Percentiles rank a stretch among this genome's conserved stretches.
Conservation (phyloP, 2,329 filamentous ascomycete species). For the Diaporthe aspalathi region DNA sequence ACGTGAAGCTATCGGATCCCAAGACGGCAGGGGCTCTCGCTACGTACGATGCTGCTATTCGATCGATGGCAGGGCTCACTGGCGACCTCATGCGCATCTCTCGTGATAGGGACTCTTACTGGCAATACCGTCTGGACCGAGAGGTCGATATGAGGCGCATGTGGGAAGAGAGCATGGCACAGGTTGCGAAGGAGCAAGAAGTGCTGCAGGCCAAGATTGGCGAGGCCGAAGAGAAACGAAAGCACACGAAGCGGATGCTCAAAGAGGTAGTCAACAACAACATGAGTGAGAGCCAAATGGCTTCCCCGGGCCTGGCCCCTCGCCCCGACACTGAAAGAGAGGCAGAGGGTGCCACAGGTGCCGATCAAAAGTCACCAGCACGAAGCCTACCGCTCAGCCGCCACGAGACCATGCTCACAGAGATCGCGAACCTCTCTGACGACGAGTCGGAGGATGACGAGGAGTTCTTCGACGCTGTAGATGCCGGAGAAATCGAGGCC, state of each 20-base stretch:
- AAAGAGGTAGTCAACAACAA: slow-evolving; percentile 81
- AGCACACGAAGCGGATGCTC: slow-evolving; percentile 87
- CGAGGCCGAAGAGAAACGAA: slow-evolving; percentile 90
- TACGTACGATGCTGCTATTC: slow-evolving; percentile 90
- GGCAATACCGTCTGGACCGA: slow-evolving; percentile 93
- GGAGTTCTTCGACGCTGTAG: slow-evolving; percentile 97
- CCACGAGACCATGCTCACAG: slow-evolving; percentile 74
- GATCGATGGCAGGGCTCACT: slow-evolving; percentile 85
- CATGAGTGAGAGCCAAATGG: slow-evolving; percentile 51
- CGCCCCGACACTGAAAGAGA: slow-evolving; percentile 52
- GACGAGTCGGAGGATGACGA: slow-evolving; percentile 86
- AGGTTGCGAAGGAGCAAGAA: slow-evolving; percentile 95
- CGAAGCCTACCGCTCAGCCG: slow-evolving; percentile 55
- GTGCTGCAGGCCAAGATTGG: slow-evolving; percentile 87
- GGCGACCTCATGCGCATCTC: slow-evolving; percentile 92
- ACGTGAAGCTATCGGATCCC: slow-evolving; percentile 79
- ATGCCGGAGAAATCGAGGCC: slow-evolving; percentile 90
- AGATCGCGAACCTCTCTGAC: slow-evolving; percentile 81
- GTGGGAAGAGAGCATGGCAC: slow-evolving; percentile 99
- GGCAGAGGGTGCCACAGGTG: slow-evolving; percentile 41
- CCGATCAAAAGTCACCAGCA: slow-evolving; percentile 53
- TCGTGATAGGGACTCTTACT: slow-evolving; percentile 92
- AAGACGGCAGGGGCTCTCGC: slow-evolving; percentile 80
- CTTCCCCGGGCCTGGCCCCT: slow-evolving; percentile 43
- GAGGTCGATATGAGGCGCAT: slow-evolving; percentile 92